Evolutionary conservation across 495 filamentous ascomycete species (phyloP), one percentile per base, ranked within the genome.

Genomic region (Bathelium albidoporum): DNA sequence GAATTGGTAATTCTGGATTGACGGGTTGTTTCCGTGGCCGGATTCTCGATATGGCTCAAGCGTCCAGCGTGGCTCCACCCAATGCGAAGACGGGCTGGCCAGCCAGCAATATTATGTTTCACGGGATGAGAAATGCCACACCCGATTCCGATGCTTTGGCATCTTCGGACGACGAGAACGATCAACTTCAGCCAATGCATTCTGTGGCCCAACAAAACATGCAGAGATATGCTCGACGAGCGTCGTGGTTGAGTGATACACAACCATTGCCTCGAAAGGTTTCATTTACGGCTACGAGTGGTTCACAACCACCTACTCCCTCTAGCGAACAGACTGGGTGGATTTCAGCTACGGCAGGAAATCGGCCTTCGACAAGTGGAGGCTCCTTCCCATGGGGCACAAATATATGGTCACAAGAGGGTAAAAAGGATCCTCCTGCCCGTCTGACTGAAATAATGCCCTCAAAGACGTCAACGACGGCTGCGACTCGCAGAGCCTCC

Each of bases 131-230:
- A 24, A 55, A 55, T 55, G 90, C 90, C 20, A 96, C 92, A 5
- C 92, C 92, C 18, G 92, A 96, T 70, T 96, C 91, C 7, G 92
- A 97, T 70, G 92, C 91, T 45, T 77, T 97, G 58, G 90, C 88
- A 41, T 96, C 91, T 64, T 96, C 92, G 2, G 92, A 97, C 70
- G 92, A 97, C 69, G 92, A 97, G 71, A 81, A 77, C 36, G 91
- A 87, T 53, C 66, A 73, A 45, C 81, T 77, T 62, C 79, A 79
- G 43, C 80, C 49, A 14, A 43, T 43, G 22, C 49, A 55, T 63
- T 36, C 58, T 43, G 22, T 60, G 10, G 28, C 31, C 28, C 49
- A 36, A 32, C 43, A 12, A 32, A 69, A 61, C 59, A 62, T 58
- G 65, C 49, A 55, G 24, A 55, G 49, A 29, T 55, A 55, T 29